Evolutionary conservation across 306 rosid genomes (phyloP).

Genomic region (Dryas drummondii): DNA sequence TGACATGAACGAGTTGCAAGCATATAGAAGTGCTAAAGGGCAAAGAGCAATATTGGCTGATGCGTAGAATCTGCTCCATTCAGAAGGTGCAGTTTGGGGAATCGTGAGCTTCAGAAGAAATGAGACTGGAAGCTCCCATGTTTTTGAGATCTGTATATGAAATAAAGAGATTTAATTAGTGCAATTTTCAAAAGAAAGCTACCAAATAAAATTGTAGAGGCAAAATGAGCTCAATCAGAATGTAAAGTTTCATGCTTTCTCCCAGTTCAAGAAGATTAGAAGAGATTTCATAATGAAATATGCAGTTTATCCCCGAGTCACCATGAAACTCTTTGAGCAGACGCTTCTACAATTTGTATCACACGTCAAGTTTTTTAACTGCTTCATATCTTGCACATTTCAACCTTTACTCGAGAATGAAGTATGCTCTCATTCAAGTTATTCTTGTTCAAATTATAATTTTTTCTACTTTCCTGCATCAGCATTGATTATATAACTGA

Average conservation of each 20-base stretch:
- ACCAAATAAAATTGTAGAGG: background rate
- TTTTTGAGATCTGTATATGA: slow-evolving; percentile 54
- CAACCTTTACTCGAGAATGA: background rate
- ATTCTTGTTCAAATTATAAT: background rate
- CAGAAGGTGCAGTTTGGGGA: slow-evolving; percentile 71
- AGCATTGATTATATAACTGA: background rate
- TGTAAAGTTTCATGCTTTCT: background rate
- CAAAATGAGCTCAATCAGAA: background rate
- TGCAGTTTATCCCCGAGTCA: background rate
- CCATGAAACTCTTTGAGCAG: background rate
- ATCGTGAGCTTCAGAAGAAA: slow-evolving; percentile 75
- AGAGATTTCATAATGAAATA: background rate
- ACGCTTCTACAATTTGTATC: background rate
- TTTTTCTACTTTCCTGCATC: background rate
- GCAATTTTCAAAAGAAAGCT: slow-evolving; percentile 18
- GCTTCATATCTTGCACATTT: background rate
- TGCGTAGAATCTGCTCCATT: slow-evolving; percentile 78
- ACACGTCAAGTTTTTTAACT: background rate
- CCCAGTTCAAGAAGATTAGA: background rate
- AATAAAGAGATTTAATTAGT: slow-evolving; percentile 24
- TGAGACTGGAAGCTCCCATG: slow-evolving; percentile 69
- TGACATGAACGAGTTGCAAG: slow-evolving; percentile 72
- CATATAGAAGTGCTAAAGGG: slow-evolving; percentile 70
- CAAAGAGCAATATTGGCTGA: slow-evolving; percentile 87
- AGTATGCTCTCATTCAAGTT: background rate